Percentiles rank a stretch among this genome's conserved stretches.
Evolutionary conservation across 2,329 filamentous ascomycete genomes (phyloP).

Genomic region (Cladosporium phlei): DNA sequence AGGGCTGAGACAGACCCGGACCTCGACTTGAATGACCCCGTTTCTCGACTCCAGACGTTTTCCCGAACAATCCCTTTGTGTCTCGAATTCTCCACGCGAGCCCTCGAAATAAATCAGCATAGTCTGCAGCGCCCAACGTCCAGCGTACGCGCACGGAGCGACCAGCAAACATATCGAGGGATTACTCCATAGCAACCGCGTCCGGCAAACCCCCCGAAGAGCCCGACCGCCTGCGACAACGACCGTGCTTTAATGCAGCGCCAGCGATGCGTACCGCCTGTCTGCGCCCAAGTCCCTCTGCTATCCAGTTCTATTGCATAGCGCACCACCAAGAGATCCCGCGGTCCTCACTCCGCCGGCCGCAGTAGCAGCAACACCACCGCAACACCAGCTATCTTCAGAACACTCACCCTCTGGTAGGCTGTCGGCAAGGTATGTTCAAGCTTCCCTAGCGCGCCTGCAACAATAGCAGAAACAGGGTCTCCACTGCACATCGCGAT

Average conservation of each 20-base stretch:
- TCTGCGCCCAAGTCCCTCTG: background rate
- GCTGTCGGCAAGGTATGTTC: slow-evolving; percentile 11
- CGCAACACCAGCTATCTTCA: background rate
- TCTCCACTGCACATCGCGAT: slow-evolving; percentile 5
- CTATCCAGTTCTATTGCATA: background rate
- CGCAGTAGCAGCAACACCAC: no score
- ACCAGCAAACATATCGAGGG: slow-evolving; percentile 1
- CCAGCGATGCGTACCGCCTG: slow-evolving; percentile 7
- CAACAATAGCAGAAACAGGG: slow-evolving; percentile 1
- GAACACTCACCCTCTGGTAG: background rate
- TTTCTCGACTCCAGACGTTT: no score
- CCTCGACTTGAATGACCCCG: no score
- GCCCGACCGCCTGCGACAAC: slow-evolving; percentile 3
- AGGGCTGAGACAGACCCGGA: no score
- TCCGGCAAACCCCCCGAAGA: slow-evolving; percentile 4
- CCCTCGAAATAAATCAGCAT: no score
- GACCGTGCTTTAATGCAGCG: slow-evolving; percentile 6
- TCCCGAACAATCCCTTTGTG: no score
- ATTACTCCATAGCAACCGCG: slow-evolving; percentile 5
- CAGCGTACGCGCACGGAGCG: no score
- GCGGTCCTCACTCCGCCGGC: slow-evolving; percentile 1
- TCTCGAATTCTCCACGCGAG: no score
- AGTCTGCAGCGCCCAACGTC: no score
- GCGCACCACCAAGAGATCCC: background rate
- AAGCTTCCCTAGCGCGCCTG: slow-evolving; percentile 11